Evolutionary conservation across 805 yeast species (phyloP).

Genomic region (Saccharomyces jurei): DNA sequence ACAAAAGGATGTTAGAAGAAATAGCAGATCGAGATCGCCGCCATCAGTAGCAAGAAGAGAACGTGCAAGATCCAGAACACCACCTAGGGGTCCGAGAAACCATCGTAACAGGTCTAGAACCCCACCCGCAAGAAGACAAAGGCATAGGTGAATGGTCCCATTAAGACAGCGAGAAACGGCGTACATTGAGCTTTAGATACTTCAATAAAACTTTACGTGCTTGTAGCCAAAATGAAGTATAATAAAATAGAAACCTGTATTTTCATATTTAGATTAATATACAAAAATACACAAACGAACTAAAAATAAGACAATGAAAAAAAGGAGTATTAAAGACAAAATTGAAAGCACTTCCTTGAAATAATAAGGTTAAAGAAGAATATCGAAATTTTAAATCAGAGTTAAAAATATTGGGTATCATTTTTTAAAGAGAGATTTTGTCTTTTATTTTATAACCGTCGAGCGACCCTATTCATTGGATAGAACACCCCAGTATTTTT

Average conservation of each 20-base stretch:
- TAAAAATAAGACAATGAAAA: not conserved
- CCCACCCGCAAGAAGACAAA: constrained; percentile 15
- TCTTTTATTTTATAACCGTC: not conserved
- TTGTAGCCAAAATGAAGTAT: not conserved
- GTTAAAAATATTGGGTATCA: constrained; percentile 4
- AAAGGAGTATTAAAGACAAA: not conserved
- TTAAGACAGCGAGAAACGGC: constrained; percentile 6
- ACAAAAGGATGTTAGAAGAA: not conserved
- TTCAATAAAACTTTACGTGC: not conserved
- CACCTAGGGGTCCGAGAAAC: constrained; percentile 9
- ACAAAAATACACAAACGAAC: constrained; percentile 8
- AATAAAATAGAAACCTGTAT: constrained; percentile 7
- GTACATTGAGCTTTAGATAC: not conserved
- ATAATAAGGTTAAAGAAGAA: not conserved
- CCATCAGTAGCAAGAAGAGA: constrained; percentile 1
- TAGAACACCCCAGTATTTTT: constrained; percentile 81
- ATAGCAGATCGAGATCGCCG: not conserved
- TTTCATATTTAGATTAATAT: constrained; percentile 7
- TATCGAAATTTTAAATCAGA: not conserved
- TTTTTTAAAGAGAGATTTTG: not conserved
- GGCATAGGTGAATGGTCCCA: constrained; percentile 7
- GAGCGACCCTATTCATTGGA: constrained; percentile 10
- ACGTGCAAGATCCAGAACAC: constrained; percentile 2
- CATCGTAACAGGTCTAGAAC: constrained; percentile 17
- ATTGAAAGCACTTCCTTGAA: not conserved